Conservation (phyloP, 306 rosid species). For the Vigna unguiculata region DNA sequence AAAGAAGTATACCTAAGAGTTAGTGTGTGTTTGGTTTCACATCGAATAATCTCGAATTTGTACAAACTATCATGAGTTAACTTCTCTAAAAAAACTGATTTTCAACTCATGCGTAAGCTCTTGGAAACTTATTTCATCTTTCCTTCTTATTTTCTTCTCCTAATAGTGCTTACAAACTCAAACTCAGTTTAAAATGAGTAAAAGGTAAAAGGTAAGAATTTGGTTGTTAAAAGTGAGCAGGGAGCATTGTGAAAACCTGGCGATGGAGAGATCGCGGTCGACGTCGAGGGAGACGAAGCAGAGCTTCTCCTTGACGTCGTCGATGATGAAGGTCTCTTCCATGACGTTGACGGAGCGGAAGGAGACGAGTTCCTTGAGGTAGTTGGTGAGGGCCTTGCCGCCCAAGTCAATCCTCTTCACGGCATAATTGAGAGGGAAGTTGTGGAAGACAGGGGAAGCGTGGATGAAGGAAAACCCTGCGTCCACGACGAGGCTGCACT, state of each 20-base stretch:
- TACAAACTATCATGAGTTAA: too few relatives aligned
- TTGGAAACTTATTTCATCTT: too few relatives aligned
- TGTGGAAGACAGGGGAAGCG: constrained; percentile 88
- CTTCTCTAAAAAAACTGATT: too few relatives aligned
- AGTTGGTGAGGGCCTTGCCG: constrained; percentile 89
- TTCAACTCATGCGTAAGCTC: too few relatives aligned
- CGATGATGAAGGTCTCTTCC: constrained; percentile 91
- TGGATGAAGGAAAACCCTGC: constrained; percentile 94
- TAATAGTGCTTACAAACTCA: neutral
- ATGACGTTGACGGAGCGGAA: constrained; percentile 83
- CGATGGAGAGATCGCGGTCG: constrained; percentile 66
- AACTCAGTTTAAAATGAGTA: neutral
- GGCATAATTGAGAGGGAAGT: constrained; percentile 77
- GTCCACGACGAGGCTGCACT: constrained; percentile 90
- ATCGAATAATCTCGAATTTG: neutral
- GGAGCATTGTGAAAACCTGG: constrained; percentile 50
- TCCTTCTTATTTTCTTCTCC: too few relatives aligned
- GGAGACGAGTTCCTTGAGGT: constrained; percentile 87
- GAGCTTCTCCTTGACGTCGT: constrained; percentile 92
- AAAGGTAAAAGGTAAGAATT: neutral
- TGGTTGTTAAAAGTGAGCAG: neutral
- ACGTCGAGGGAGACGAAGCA: constrained; percentile 89
- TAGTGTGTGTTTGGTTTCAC: neutral
- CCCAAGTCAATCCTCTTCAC: constrained; percentile 86
- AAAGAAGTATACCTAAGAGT: neutral